phyloP scores from a whole-genome alignment of 2,329 filamentous ascomycete genomes.

The Colletotrichum noveboracense region DNA sequence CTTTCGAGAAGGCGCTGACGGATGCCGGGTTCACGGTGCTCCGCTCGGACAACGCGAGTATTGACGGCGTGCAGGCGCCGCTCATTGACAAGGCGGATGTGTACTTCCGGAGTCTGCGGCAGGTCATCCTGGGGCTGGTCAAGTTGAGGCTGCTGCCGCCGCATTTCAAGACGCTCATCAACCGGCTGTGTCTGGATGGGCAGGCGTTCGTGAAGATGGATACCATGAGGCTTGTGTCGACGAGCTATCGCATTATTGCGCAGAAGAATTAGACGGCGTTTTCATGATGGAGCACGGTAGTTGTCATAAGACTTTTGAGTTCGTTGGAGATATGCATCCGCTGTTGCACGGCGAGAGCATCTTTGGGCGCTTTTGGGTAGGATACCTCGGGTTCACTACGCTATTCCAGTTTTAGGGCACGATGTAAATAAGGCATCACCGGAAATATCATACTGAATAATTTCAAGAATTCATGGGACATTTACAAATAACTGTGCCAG shows the following conservation, averaged over 20 bases:
- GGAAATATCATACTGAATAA: neutral
- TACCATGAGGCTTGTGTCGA: slow-evolving; percentile 54
- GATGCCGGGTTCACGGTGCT: slow-evolving; percentile 53
- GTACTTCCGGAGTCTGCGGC: slow-evolving; percentile 57
- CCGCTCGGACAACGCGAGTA: slow-evolving; percentile 55
- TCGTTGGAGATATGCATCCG: neutral
- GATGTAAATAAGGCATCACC: neutral
- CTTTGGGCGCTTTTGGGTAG: neutral
- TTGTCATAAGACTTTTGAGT: neutral
- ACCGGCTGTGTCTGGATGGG: slow-evolving; percentile 57
- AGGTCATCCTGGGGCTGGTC: slow-evolving; percentile 52
- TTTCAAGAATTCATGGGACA: neutral
- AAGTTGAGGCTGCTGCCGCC: slow-evolving; percentile 50
- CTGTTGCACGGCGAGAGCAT: neutral
- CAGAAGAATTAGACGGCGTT: slow-evolving; percentile 36
- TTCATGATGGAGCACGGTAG: neutral
- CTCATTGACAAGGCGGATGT: slow-evolving; percentile 59
- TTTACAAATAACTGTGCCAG: neutral
- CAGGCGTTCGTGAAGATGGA: slow-evolving; percentile 63
- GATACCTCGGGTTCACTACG: neutral
- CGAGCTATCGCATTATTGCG: slow-evolving; percentile 58
- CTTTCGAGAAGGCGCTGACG: slow-evolving; percentile 48
- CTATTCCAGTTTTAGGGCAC: neutral
- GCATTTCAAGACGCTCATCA: slow-evolving; percentile 59
- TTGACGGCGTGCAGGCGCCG: slow-evolving; percentile 55